Base-by-base conservation (phyloP, 306 rosid species). In the Prunus mume region DNA sequence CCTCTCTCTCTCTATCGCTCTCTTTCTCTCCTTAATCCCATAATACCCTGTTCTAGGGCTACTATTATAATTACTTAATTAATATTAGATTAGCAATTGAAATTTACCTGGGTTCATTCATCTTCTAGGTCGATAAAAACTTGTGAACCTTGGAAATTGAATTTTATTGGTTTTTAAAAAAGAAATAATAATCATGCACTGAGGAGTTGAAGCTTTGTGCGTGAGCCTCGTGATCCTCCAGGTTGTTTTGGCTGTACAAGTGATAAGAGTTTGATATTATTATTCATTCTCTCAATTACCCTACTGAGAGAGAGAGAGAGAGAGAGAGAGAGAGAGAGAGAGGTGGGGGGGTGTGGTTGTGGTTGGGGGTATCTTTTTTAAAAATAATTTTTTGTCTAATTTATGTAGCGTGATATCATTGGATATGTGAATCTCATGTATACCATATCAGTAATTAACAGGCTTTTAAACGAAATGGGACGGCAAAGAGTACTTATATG, bases 101-200 rank as follows among this genome's bases (percentile, higher is more conserved):
- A 56, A 43, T 12, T 8, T 58, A 25, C 69, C 46, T 46, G 17
- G 51, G 10, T 38, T 20, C 34, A 13, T 24, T 20, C 38, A 32
- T 56, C 15, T 56, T 72, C 24, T 51, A 34, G 51, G 69, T 13
- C 71, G 14, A 47, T 47, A 13, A 57, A 69, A 72, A 62, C 81
- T 17, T 28, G 22, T 25, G 45, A 38, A 61, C 52, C 25, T 34
- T 78, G 76, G 78, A 63, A 45, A 63, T 12, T 24, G 63, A 28
- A n/a, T 57, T 65, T 57, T 58, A 19, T 45, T 58, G 43, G 41
- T 25, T 67, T 60, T 65, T 14, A 6, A 9, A 64, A 63, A 28
- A 64, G 32, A 6, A 14, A 30, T 61, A 64, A 64, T 64, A 34
- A 12, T 25, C 18, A 27, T 61, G 46, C 11, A 18, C 68, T 32